phyloP scores from a whole-genome alignment of 257 asterid genomes.

The Nicotiana tabacum region DNA sequence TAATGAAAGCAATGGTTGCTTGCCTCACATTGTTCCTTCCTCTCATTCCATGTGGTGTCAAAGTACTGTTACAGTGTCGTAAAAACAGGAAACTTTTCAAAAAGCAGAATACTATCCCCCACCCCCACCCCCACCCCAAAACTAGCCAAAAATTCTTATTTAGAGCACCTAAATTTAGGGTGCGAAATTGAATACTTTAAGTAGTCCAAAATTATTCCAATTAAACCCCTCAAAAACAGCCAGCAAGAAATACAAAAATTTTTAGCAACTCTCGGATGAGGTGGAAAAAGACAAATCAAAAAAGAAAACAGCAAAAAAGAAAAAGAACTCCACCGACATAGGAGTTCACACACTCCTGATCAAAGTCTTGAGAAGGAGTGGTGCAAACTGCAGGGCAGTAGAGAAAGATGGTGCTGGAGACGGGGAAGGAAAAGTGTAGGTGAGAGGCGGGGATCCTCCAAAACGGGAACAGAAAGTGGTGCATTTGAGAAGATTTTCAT shows the following conservation, averaged over 20 bases:
- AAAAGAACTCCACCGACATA: not conserved
- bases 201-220: not conserved
- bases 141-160: not conserved
- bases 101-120: not conserved
- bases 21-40: not conserved
- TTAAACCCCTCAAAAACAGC: not conserved
- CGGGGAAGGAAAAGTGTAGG: too few relatives aligned
- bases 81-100: not conserved
- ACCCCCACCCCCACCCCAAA: too few relatives aligned
- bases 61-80: not conserved
- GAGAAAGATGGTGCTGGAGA: too few relatives aligned
- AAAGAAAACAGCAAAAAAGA: not conserved
- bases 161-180: not conserved
- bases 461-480: too few relatives aligned
- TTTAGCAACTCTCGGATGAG: not conserved
- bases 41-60: too few relatives aligned
- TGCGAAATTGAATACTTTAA: not conserved
- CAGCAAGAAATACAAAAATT: not conserved
- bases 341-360: not conserved
- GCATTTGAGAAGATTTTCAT: too few relatives aligned
- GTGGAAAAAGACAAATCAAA: not conserved
- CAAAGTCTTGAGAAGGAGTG: not conserved
- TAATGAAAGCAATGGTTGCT: not conserved
- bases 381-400: too few relatives aligned
- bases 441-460: too few relatives aligned